These are phyloP conservation scores for Hygrophoropsis aurantiaca DNA, from an alignment of 768 basidiomycete species.

Conservation along the genomic window DNA sequence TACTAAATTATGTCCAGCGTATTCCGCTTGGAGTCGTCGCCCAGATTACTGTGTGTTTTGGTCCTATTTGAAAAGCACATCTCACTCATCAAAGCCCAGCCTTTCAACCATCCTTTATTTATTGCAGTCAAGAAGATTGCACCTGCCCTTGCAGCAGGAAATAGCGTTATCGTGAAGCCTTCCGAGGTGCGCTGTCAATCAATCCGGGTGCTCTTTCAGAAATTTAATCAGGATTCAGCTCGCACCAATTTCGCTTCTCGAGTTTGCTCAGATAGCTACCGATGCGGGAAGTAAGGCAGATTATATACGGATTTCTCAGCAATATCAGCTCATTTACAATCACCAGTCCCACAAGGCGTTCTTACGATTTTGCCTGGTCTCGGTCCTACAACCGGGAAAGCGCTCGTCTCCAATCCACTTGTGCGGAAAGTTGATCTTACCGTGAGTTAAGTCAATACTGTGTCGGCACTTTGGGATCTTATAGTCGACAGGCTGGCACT, in stretches of 20 bases:
- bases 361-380: constrained; percentile 74
- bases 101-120: constrained; percentile 87
- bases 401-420: constrained; percentile 62
- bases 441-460: constrained; percentile 40
- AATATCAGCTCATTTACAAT: not conserved
- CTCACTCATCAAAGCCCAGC: constrained; percentile 39
- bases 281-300: constrained; percentile 61
- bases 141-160: constrained; percentile 82
- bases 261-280: constrained; percentile 65
- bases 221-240: constrained; percentile 37
- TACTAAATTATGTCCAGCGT: constrained; percentile 78
- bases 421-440: constrained; percentile 85
- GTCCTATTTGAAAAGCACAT: not conserved
- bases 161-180: constrained; percentile 80
- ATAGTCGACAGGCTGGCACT: constrained; percentile 63
- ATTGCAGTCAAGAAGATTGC: constrained; percentile 90
- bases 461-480: not conserved
- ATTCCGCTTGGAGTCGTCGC: constrained; percentile 87
- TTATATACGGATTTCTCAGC: not conserved
- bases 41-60: constrained; percentile 68
- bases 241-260: constrained; percentile 77
- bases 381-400: constrained; percentile 62
- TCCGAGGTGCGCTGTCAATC: constrained; percentile 53
- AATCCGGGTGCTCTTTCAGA: not conserved
- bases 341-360: constrained; percentile 72